A percentile compares a stretch with the other conserved stretches of the same genome.
Conservation (phyloP, 345 rosid species). For the Lumnitzera racemosa region DNA sequence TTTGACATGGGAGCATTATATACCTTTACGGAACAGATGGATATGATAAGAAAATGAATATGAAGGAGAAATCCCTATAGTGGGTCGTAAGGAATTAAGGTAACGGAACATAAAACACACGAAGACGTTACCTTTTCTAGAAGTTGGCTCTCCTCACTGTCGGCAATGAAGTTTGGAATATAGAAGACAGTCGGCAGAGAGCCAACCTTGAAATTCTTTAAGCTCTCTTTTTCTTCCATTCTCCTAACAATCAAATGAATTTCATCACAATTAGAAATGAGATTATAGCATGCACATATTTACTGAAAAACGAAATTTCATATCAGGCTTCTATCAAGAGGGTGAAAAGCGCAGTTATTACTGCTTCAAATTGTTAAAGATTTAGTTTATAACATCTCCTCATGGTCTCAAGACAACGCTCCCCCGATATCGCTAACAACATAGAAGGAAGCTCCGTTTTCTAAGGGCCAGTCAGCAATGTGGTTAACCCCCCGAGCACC, state of each 20-base stretch:
- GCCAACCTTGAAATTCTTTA: conserved; percentile 48
- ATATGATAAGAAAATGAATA: background rate
- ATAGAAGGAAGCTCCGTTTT: too few relatives aligned
- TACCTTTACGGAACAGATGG: conserved; percentile 27
- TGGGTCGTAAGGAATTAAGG: background rate
- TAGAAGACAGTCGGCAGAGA: conserved; percentile 53
- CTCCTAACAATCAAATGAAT: background rate
- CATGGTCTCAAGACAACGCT: too few relatives aligned
- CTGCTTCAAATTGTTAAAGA: too few relatives aligned
- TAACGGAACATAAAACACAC: background rate
- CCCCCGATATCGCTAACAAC: too few relatives aligned
- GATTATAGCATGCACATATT: too few relatives aligned
- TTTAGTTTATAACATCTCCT: too few relatives aligned
- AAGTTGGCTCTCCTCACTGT: conserved; percentile 51
- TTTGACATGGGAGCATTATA: conserved; percentile 61
- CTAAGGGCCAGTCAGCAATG: too few relatives aligned
- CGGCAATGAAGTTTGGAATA: conserved; percentile 56
- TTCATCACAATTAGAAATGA: too few relatives aligned
- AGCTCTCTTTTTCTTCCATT: conserved; percentile 17
- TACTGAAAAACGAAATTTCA: too few relatives aligned
- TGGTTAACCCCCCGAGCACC: too few relatives aligned
- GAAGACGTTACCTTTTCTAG: conserved; percentile 31
- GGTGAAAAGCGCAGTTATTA: too few relatives aligned
- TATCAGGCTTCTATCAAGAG: too few relatives aligned
- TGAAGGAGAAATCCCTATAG: background rate